Evolutionary conservation across 495 filamentous ascomycete species (phyloP).

Genomic region (Talaromyces thailandensis): DNA sequence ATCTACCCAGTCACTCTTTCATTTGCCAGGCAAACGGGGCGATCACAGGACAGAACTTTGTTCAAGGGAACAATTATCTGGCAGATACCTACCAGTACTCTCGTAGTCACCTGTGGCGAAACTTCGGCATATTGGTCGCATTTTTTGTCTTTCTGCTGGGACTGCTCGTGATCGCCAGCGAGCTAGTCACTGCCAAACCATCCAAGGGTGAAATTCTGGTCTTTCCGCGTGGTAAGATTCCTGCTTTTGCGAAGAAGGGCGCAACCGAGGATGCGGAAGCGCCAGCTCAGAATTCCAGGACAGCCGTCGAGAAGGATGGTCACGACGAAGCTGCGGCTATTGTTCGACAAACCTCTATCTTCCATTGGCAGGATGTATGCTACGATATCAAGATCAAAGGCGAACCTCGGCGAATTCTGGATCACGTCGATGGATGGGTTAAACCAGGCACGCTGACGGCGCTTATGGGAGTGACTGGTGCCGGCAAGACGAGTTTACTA

Average conservation of each 20-base stretch:
- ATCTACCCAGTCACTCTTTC: slow-evolving; percentile 12
- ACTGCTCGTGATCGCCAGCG: slow-evolving; percentile 34
- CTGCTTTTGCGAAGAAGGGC: slow-evolving; percentile 13
- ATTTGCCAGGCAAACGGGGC: slow-evolving; percentile 51
- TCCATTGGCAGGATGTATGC: slow-evolving; percentile 75
- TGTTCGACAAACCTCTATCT: slow-evolving; percentile 55
- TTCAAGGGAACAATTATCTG: slow-evolving; percentile 46
- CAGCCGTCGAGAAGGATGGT: slow-evolving; percentile 18
- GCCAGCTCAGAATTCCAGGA: slow-evolving; percentile 27
- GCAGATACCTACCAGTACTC: slow-evolving; percentile 46
- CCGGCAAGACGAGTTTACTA: slow-evolving; percentile 61
- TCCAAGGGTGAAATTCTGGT: slow-evolving; percentile 46
- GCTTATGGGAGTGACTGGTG: slow-evolving; percentile 55
- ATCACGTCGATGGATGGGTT: slow-evolving; percentile 58
- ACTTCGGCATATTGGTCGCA: slow-evolving; percentile 57
- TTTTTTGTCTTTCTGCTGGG: slow-evolving; percentile 56
- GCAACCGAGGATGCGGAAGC: slow-evolving; percentile 26
- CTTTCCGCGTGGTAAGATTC: slow-evolving; percentile 37
- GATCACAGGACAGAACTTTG: slow-evolving; percentile 29
- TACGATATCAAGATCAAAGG: slow-evolving; percentile 60
- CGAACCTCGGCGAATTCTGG: slow-evolving; percentile 48
- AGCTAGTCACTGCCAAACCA: slow-evolving; percentile 38
- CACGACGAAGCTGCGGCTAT: slow-evolving; percentile 29
- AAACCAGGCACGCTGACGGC: slow-evolving; percentile 59
- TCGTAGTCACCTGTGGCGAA: slow-evolving; percentile 56